Evolutionary conservation across 805 yeast species (phyloP), one percentile per base, ranked within the genome.

Genomic region (Wickerhamiella slavikovae): DNA sequence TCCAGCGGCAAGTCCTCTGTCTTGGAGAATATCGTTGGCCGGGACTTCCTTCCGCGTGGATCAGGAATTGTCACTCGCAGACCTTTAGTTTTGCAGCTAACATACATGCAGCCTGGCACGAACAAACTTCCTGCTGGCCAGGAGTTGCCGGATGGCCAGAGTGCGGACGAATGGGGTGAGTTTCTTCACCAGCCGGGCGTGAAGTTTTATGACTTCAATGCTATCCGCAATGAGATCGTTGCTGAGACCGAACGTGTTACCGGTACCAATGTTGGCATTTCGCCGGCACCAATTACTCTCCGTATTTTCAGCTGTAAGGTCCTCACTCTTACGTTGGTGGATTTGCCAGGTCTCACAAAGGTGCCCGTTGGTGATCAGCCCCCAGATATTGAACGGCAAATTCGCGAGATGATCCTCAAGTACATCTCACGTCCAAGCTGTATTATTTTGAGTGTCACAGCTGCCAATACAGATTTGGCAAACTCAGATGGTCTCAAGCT

Each of bases 361-460:
- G 96, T 89, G 22, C 98, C 98, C 5, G 95, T 89, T 28, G 98
- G 98, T 32, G 98, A 89, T 54, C 98, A 89, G 55, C 98, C 98
- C 33, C 77, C 76, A 48, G 98, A 89, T 51, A 89, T 89, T 40
- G 98, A 89, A 58, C 71, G 66, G 40, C 94, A 79, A 52, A 89
- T 89, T 45, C 74, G 79, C 51, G 92, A 80, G 41, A 74, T 89
- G 79, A 64, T 89, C 30, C 63, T 89, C 64, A 82, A 82, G 53
- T 89, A 76, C 50, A 83, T 89, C 40, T 74, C 93, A 15, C 80
- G 82, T 47, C 96, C 96, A 38, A 89, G 89, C 48, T 94, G 96
- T 36, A 80, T 89, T 40, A 75, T 89, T 35, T 62, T 89, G 34
- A 85, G 95, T 1, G 96, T 89, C 17, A 83, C 93, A 33, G 92